Conservation (phyloP, 1,139 yeast species). For the Hansenula anomala region DNA sequence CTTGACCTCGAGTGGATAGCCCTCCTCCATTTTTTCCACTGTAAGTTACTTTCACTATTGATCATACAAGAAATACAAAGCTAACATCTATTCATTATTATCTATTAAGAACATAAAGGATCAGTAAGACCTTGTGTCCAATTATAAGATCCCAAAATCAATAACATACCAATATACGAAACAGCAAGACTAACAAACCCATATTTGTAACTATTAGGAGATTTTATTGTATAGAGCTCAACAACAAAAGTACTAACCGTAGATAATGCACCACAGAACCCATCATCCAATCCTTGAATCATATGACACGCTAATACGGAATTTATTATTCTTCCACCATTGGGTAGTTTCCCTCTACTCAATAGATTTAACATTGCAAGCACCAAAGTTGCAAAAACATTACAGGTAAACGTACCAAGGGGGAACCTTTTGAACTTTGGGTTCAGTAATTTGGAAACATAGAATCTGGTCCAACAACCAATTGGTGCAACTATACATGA, state of each 20-base stretch:
- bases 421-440: conserved; percentile 42
- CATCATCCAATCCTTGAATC: conserved; percentile 54
- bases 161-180: conserved; percentile 37
- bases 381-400: conserved; percentile 52
- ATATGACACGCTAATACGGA: conserved; percentile 43
- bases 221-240: conserved; percentile 46
- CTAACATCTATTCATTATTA: no score
- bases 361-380: conserved; percentile 53
- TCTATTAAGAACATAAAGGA: conserved; percentile 19
- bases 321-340: conserved; percentile 27
- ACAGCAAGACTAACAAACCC: conserved; percentile 32
- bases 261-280: conserved; percentile 74
- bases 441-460: conserved; percentile 48
- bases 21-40: conserved; percentile 1
- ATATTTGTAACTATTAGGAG: conserved; percentile 31
- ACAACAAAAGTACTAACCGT: conserved; percentile 75
- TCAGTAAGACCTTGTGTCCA: conserved; percentile 40
- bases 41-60: no score
- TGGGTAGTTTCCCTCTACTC: conserved; percentile 35
- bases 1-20: conserved; percentile 8
- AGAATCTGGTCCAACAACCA: conserved; percentile 59
- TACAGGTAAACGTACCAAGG: conserved; percentile 71
- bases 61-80: neutral
- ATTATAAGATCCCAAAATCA: conserved; percentile 49
- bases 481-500: conserved; percentile 56